Base-by-base conservation (phyloP, 176 grass and related monocot species). In the Rhynchospora breviuscula region DNA sequence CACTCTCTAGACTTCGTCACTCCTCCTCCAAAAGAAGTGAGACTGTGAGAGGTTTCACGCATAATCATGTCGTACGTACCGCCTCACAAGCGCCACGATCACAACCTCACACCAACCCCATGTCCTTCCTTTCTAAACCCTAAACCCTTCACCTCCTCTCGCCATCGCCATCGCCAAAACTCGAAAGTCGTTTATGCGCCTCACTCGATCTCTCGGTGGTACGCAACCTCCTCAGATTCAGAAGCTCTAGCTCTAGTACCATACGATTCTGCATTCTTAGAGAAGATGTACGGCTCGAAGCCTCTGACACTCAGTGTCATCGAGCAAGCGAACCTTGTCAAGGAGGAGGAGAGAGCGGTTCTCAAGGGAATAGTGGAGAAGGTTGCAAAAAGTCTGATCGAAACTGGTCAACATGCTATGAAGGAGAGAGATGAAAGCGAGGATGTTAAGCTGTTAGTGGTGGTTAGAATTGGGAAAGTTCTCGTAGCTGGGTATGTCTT, bases 51-150 rank as follows among this genome's bases (percentile, higher is more conserved):
- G n/a, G n/a, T n/a, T 9, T 17, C 5, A 53, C 19, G 0, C 4
- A 23, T 5, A 56, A 29, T 5, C 72, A 89, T 89, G 87, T 77
- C 87, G 19, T 89, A 86, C 49, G 58, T 89, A 21, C 87, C 87
- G 7, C 87, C 87, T 11, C 87, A 89, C 66, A 85, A 67, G 84
- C 87, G 87, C 57, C 84, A 61, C 4, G 66, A 82, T 58, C 79
- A 66, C 84, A 40, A 85, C 44, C 7, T 47, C 48, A 40, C 83
- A 14, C 88, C 72, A 10, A 18, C 59, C 52, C 81, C 86, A 0
- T 51, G 44, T 2, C 78, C 81, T 1, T 57, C 83, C 22, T 68
- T 61, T 40, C 31, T 73, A 71, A 60, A 63, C 72, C 79, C 79
- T 58, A 70, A 72, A 57, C 57, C 66, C 49, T 68, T 74, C 15